Conservation (phyloP, 2,329 filamentous ascomycete genomes). For the Blumeriella jaapii region DNA sequence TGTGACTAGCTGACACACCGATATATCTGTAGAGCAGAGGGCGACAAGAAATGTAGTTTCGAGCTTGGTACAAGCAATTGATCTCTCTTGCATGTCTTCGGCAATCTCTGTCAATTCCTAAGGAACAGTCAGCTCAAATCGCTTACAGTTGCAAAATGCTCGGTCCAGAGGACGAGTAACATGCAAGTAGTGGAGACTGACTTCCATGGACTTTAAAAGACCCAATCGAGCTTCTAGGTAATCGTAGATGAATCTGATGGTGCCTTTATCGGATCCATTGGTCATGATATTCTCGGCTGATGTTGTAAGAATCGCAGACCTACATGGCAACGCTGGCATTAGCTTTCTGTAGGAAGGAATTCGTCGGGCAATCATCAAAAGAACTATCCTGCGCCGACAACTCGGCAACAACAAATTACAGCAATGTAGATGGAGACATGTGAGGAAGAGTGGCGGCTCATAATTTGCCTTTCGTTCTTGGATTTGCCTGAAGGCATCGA, state of each 20-base stretch:
- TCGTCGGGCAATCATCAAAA: no score
- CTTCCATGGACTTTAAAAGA: conserved; percentile 32
- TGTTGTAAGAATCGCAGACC: conserved; percentile 23
- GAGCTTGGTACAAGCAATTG: conserved; percentile 40
- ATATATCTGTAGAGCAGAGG: conserved; percentile 53
- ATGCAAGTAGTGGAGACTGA: conserved; percentile 12
- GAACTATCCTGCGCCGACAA: no score
- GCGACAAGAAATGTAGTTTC: conserved; percentile 53
- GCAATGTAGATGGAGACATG: no score
- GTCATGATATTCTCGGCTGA: conserved; percentile 23
- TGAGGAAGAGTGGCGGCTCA: background rate
- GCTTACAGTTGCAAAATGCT: no score
- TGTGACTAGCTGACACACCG: conserved; percentile 53
- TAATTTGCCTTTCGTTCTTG: background rate
- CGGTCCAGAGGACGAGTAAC: no score
- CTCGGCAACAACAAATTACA: no score
- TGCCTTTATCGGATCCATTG: conserved; percentile 16
- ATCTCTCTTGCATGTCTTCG: conserved; percentile 43
- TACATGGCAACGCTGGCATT: conserved; percentile 5
- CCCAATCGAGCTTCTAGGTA: conserved; percentile 45
- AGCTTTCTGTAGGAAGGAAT: background rate
- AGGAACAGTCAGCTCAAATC: background rate
- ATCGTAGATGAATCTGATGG: conserved; percentile 34
- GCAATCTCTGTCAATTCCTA: conserved; percentile 44
- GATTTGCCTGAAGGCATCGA: background rate